Conservation (phyloP, 495 filamentous ascomycete species). For the Sphaerosporella brunnea region DNA sequence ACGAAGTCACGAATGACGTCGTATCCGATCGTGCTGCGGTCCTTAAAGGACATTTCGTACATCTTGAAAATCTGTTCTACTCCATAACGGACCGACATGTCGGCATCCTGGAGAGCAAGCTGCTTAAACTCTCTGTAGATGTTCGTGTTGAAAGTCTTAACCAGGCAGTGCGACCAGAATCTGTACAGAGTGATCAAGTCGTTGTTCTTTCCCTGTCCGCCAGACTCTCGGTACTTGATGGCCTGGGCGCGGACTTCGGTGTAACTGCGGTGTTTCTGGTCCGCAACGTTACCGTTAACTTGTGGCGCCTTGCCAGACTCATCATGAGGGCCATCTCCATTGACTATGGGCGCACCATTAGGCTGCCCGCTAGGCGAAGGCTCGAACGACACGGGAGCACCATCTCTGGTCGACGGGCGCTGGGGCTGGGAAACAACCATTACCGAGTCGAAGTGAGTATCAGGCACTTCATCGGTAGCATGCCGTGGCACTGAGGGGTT, state of each 20-base stretch:
- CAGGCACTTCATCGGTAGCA: constrained; percentile 15
- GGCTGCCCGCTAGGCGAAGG: constrained; percentile 7
- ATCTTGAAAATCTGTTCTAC: constrained; percentile 19
- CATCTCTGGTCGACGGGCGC: constrained; percentile 10
- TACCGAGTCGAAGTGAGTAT: constrained; percentile 18
- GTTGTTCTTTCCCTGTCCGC: constrained; percentile 33
- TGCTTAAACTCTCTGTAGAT: constrained; percentile 69
- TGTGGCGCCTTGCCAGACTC: not conserved
- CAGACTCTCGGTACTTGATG: constrained; percentile 37
- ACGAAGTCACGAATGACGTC: constrained; percentile 21
- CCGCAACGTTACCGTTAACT: not conserved
- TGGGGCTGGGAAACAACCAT: constrained; percentile 23
- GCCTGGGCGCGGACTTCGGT: constrained; percentile 37
- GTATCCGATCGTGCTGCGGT: constrained; percentile 12
- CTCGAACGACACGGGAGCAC: constrained; percentile 10
- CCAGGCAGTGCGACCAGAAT: constrained; percentile 64
- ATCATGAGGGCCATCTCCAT: constrained; percentile 3
- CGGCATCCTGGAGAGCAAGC: constrained; percentile 49
- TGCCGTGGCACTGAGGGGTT: constrained; percentile 4
- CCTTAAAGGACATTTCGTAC: constrained; percentile 16
- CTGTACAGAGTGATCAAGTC: constrained; percentile 54
- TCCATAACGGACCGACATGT: constrained; percentile 12
- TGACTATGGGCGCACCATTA: not conserved
- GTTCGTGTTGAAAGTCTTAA: constrained; percentile 52
- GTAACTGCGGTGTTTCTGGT: constrained; percentile 3